phyloP scores from a whole-genome alignment of 192 early-diverging fungal genomes.

The Gamsiella multidivaricata region DNA sequence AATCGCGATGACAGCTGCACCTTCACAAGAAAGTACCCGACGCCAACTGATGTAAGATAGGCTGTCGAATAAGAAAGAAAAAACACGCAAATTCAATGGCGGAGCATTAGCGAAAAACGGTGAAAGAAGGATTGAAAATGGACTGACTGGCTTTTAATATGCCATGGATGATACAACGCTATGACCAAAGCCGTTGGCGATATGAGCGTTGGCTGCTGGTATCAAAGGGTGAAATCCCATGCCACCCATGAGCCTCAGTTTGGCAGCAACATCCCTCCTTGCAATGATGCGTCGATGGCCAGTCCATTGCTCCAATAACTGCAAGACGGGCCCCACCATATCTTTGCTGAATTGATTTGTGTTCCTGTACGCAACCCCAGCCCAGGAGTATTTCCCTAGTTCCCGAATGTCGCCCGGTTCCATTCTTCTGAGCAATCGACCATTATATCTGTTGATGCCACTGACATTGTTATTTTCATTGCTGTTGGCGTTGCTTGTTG shows the following conservation, averaged over 20 bases:
- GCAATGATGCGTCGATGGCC: constrained; percentile 10
- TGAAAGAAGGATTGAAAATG: too few species aligned
- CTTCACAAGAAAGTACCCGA: too few species aligned
- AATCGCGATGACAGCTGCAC: too few species aligned
- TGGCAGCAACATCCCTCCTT: constrained; percentile 32
- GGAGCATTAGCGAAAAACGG: too few species aligned
- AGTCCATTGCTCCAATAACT: constrained; percentile 43
- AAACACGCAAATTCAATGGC: too few species aligned
- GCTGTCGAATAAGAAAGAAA: too few species aligned
- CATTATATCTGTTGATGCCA: too few species aligned
- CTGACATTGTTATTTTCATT: not conserved
- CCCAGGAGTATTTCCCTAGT: constrained; percentile 41
- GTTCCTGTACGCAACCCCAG: constrained; percentile 21
- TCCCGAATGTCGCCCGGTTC: constrained; percentile 32
- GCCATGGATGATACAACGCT: too few species aligned
- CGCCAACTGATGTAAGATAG: too few species aligned
- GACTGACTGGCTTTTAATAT: too few species aligned
- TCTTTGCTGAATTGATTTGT: constrained; percentile 11
- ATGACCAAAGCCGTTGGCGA: not conserved
- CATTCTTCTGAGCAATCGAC: constrained; percentile 3
- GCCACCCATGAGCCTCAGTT: constrained; percentile 28
- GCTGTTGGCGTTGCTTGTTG: not conserved
- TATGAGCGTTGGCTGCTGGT: not conserved
- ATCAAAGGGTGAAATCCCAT: too few species aligned
- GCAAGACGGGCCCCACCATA: constrained; percentile 37